Evolutionary conservation across 148 eudicot species (phyloP).

Genomic region (Suaeda aralocaspica): DNA sequence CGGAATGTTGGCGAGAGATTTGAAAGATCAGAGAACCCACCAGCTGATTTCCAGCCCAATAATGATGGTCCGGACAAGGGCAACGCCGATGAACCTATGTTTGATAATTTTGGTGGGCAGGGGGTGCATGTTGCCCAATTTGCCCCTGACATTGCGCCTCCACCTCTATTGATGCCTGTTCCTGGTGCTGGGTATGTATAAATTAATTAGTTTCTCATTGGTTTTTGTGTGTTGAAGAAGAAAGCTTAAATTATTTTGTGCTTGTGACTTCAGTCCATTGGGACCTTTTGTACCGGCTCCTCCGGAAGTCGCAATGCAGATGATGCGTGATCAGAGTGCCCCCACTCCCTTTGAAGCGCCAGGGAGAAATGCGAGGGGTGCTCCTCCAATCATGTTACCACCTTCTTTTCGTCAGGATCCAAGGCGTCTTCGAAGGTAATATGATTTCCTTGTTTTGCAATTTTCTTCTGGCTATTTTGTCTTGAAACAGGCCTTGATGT

Average conservation of each 20-base stretch:
- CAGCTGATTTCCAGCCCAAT: conserved; percentile 50
- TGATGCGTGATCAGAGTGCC: conserved; percentile 92
- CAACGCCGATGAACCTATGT: conserved; percentile 71
- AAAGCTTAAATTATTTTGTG: conserved; percentile 1
- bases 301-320: conserved; percentile 94
- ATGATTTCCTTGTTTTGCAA: neutral
- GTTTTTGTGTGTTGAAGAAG: neutral
- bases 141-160: conserved; percentile 78
- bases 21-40: conserved; percentile 69
- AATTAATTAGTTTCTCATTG: neutral
- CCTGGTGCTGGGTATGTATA: conserved; percentile 93
- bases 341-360: conserved; percentile 73
- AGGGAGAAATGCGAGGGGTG: conserved; percentile 64
- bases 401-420: conserved; percentile 91
- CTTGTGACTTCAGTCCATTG: conserved; percentile 60
- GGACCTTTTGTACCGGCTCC: conserved; percentile 99
- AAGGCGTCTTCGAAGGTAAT: conserved; percentile 82
- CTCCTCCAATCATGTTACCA: conserved; percentile 68
- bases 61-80: conserved; percentile 58
- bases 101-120: conserved; percentile 70
- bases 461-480: neutral
- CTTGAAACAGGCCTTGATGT: neutral
- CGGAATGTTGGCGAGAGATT: conserved; percentile 58
- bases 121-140: conserved; percentile 71
- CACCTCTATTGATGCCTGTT: conserved; percentile 92